Conservation (phyloP, 371 early-diverging fungal species). For the Rhizopus delemar region DNA sequence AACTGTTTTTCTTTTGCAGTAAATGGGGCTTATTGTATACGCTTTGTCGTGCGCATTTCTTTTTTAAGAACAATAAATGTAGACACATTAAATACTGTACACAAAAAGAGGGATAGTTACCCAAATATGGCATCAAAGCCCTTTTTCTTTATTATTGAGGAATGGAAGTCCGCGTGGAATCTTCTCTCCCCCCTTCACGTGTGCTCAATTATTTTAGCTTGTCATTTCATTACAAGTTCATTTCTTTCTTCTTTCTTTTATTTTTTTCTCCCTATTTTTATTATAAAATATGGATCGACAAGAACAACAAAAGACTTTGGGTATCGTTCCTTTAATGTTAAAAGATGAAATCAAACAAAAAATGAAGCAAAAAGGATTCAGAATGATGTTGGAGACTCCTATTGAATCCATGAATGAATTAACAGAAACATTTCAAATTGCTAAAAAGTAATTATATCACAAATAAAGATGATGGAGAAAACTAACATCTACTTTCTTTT, state of each 20-base stretch:
- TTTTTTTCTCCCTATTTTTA: neutral
- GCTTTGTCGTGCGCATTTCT: no score
- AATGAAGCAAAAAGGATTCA: neutral
- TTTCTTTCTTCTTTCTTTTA: neutral
- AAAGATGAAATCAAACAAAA: conserved; percentile 2
- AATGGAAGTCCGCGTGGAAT: no score
- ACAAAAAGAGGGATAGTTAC: no score
- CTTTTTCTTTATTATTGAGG: no score
- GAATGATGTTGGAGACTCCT: neutral
- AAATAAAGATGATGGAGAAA: no score
- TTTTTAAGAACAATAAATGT: no score
- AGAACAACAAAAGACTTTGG: conserved; percentile 7
- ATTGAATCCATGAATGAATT: neutral
- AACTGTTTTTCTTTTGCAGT: no score
- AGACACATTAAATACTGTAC: no score
- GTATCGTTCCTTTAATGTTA: conserved; percentile 4
- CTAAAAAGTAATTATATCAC: neutral
- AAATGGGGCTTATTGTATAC: no score
- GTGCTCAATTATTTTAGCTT: no score
- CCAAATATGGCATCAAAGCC: no score
- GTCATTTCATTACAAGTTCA: neutral
- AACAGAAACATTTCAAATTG: neutral
- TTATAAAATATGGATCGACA: neutral
- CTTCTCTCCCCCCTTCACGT: no score
- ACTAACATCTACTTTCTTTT: neutral